Percentiles rank a stretch among this genome's conserved stretches.
Evolutionary conservation across 306 rosid species (phyloP).

Genomic region (Astragalus glycyphyllos): DNA sequence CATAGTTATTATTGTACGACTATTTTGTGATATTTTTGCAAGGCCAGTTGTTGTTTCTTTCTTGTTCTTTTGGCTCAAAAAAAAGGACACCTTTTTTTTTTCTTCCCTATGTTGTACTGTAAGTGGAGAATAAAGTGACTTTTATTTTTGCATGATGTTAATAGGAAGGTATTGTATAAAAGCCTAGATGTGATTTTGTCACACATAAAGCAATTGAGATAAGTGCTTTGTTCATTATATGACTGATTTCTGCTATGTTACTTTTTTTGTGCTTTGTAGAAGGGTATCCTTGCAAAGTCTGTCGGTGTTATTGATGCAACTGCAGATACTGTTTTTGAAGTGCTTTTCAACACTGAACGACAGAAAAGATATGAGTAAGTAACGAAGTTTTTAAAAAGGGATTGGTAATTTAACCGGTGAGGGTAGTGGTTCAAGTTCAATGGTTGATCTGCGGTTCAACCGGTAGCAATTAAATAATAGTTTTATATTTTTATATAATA

Average conservation of each 20-base stretch:
- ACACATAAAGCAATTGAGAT: slow-evolving; percentile 21
- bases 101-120: slow-evolving; percentile 22
- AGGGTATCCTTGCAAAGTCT: slow-evolving; percentile 83
- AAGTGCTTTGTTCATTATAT: slow-evolving; percentile 34
- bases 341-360: slow-evolving; percentile 68
- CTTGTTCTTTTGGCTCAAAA: slow-evolving; percentile 7
- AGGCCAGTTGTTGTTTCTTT: neutral
- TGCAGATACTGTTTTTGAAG: slow-evolving; percentile 91
- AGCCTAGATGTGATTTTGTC: slow-evolving; percentile 9
- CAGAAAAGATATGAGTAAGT: slow-evolving; percentile 88
- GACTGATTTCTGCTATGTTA: slow-evolving; percentile 35
- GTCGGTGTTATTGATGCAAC: slow-evolving; percentile 86
- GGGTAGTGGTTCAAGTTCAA: too few species aligned
- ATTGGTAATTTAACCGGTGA: too few species aligned
- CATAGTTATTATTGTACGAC: neutral
- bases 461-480: too few species aligned
- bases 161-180: slow-evolving; percentile 1
- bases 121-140: slow-evolving; percentile 17
- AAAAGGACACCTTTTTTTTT: neutral
- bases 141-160: slow-evolving; percentile 12
- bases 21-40: neutral
- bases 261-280: slow-evolving; percentile 61
- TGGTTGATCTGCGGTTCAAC: too few species aligned
- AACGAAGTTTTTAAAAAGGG: neutral
- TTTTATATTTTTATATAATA: too few species aligned